Evolutionary conservation across 2,329 filamentous ascomycete genomes (phyloP).

Genomic region (Alternaria burnsii): DNA sequence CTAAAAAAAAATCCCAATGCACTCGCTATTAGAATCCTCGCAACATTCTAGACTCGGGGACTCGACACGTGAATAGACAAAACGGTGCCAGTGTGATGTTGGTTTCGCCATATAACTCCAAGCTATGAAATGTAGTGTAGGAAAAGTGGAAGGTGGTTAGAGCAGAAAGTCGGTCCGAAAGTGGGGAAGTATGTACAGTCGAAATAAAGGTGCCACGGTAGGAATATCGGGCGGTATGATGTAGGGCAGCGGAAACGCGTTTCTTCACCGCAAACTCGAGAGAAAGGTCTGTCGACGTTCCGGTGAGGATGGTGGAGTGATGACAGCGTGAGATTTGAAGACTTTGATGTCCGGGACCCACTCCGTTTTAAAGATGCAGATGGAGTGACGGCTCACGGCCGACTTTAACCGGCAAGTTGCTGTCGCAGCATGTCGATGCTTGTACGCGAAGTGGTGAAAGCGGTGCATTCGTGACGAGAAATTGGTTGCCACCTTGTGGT

Average conservation of each 20-base stretch:
- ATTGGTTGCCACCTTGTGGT: background rate
- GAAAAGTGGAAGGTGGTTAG: slow-evolving; percentile 4
- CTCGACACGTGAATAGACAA: slow-evolving; percentile 5
- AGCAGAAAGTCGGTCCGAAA: slow-evolving; percentile 11
- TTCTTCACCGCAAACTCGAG: background rate
- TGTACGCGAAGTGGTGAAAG: background rate
- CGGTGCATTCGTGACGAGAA: background rate
- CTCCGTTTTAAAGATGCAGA: slow-evolving; percentile 18
- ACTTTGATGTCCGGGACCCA: slow-evolving; percentile 26
- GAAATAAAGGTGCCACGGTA: slow-evolving; percentile 9
- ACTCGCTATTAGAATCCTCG: slow-evolving; percentile 6
- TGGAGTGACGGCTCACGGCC: slow-evolving; percentile 25
- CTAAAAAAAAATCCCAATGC: slow-evolving; percentile 1
- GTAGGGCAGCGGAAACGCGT: background rate
- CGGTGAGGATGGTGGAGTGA: slow-evolving; percentile 16
- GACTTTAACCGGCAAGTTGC: slow-evolving; percentile 25
- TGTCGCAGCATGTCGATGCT: background rate
- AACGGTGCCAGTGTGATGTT: slow-evolving; percentile 2
- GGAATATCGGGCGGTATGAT: slow-evolving; percentile 3
- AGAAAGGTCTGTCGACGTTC: slow-evolving; percentile 5
- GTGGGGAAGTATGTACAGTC: slow-evolving; percentile 21
- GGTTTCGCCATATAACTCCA: slow-evolving; percentile 17
- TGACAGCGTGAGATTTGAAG: slow-evolving; percentile 13
- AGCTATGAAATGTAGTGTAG: slow-evolving; percentile 13
- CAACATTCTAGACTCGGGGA: background rate